phyloP scores from a whole-genome alignment of 1,284 basidiomycete species.

The Moniliella sp. region DNA sequence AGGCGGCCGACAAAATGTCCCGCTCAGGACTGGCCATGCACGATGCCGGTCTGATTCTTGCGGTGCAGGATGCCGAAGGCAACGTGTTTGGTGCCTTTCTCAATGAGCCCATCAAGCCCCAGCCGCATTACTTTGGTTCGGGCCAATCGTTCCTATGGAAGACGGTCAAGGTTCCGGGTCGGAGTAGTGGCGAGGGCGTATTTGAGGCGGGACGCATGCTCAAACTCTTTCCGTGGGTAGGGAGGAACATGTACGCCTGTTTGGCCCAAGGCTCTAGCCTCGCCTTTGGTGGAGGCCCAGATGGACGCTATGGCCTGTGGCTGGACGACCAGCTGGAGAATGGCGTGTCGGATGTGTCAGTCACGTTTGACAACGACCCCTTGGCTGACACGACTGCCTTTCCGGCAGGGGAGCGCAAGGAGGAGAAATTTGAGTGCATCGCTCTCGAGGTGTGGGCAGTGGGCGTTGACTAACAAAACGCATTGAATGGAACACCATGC shows the following conservation, averaged over 20 bases:
- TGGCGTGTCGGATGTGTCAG: slow-evolving; percentile 60
- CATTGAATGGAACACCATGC: not conserved
- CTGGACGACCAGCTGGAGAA: slow-evolving; percentile 61
- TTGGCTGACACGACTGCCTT: slow-evolving; percentile 2
- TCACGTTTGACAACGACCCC: slow-evolving; percentile 64
- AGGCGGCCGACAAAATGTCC: no score
- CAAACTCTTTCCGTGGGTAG: no score
- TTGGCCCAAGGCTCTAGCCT: no score
- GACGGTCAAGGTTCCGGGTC: no score
- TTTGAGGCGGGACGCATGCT: not conserved
- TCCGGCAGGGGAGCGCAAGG: slow-evolving; percentile 38
- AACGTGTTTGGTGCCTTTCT: slow-evolving; percentile 29
- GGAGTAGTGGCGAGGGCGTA: not conserved
- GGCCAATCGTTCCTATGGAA: slow-evolving; percentile 26
- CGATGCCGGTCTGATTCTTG: slow-evolving; percentile 22
- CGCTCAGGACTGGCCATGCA: slow-evolving; percentile 9
- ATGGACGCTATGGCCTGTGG: slow-evolving; percentile 46
- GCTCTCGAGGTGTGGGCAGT: slow-evolving; percentile 61
- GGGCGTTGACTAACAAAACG: slow-evolving; percentile 37
- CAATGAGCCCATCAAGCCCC: slow-evolving; percentile 22
- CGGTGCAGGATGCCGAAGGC: slow-evolving; percentile 18
- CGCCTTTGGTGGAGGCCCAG: slow-evolving; percentile 26
- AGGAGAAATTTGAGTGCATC: slow-evolving; percentile 55
- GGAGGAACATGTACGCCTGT: no score
- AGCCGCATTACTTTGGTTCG: slow-evolving; percentile 24